Evolutionary conservation across 139 green algal genomes (phyloP), one percentile per base, ranked within the genome.

Genomic region (Haematococcus lacustris): DNA sequence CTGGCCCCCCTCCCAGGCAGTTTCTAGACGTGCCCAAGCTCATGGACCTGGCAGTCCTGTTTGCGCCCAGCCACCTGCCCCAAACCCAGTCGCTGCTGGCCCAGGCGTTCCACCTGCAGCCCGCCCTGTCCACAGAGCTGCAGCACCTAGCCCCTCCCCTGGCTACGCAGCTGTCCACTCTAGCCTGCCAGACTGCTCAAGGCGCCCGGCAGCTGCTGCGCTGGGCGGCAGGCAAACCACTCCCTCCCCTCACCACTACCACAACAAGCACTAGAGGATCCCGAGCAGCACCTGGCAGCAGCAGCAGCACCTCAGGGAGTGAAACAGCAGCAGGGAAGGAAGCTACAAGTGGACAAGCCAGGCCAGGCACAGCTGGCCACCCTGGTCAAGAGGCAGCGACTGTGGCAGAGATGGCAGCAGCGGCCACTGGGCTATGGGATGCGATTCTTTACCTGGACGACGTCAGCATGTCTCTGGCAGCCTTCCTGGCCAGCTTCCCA

Each of bases 11-110:
- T 57, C 13, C 13, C 47, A 57, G 13, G 47, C 80, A 79, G 73
- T 63, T 91, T 38, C 74, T 95, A 67, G 83, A 90, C 59, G 51
- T 93, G 30, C 89, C 90, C 2, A 87, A 89, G 77, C 75, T 95
- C 3, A 66, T 94, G 70, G 90, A 95, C 63, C 13, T 93, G 13
- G 86, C 81, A 1, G 86, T 79, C 23, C 76, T 95, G 30, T 95
- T 90, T 57, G 88, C 82, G 17, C 64, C 57, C 0, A 39, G 65
- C 39, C 93, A 91, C 73, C 41, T 47, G 1, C 28, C 68, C 3
- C 80, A 93, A 0, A 71, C 75, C 2, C 41, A 68, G 6, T 72
- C 74, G n/a, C 76, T 94, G 6, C 37, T 70, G 28, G n/a, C 47
- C 3, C 71, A 81, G 73, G 74, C 88, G 32, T 78, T 96, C 9